Base-by-base conservation (phyloP, 306 rosid genomes). In the Lagenaria siceraria region DNA sequence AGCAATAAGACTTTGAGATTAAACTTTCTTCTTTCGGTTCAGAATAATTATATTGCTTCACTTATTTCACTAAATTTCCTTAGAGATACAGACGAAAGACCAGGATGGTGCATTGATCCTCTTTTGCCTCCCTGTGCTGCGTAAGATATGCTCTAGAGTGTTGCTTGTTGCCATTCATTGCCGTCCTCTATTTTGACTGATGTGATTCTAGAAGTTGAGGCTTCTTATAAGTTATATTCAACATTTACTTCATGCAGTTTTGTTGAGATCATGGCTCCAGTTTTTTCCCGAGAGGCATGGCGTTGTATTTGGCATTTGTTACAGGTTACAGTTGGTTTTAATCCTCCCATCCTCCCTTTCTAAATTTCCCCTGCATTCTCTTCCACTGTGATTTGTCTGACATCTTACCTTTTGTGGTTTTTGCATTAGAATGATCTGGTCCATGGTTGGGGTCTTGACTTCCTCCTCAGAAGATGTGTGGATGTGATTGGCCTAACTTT, bases 381-480 rank as follows among this genome's bases (percentile, higher is more conserved):
- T 74, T 74, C 4, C 38, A 58, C 15, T 22, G 21, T 21, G 9
- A 18, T 61, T 60, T 75, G 10, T 33, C 25, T 17, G 60, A 29
- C 46, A 53, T 52, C 27, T 36, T 59, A 40, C n/a, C 17, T 25
- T 25, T 59, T 59, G 12, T 19, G 58, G 56, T 65, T 27, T 55
- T 80, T 84, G 78, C 87, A 27, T 24, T 43, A 95, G 98, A 95
- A 95, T 85, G 98, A 95, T 84, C 87, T 95, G 83, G 90, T 95
- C 83, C 98, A 95, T 68, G 98, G 98, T 1, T 92, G 98, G 98
- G 98, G 98, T 76, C 98, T 95, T 70, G 98, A 95, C 77, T 92
- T 95, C 82, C 91, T 96, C 53, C 91, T 95, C 38, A 86, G 98
- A 80, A 92, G 84, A 88, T 95, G 98, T 81, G 98, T 92, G 9